A percentile compares a stretch with the other conserved stretches of the same genome.
Conservation (phyloP, 139 green algal species). For the Micromonas pusilla region DNA sequence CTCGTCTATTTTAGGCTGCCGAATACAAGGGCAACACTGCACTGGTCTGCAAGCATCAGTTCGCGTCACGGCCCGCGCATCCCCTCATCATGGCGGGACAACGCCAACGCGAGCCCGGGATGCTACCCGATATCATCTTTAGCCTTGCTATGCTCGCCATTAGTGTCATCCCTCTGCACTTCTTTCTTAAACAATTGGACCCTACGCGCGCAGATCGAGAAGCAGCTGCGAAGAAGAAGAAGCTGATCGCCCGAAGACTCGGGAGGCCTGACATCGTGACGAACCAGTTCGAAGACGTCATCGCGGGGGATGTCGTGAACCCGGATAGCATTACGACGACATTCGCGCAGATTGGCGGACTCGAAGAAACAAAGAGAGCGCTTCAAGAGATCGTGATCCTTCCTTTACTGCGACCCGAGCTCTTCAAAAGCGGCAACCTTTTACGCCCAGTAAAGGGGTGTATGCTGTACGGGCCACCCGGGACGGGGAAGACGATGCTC, state of each 20-base stretch:
- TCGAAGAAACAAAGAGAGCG: conserved; percentile 55
- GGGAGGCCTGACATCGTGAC: conserved; percentile 34
- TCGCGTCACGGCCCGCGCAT: no score
- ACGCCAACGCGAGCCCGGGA: no score
- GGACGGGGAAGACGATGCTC: conserved; percentile 89
- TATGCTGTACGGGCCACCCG: conserved; percentile 85
- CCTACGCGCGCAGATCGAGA: conserved; percentile 14
- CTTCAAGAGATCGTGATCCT: conserved; percentile 72
- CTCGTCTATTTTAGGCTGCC: no score
- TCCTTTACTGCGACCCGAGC: conserved; percentile 64
- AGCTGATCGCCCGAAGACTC: conserved; percentile 12
- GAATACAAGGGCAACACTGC: no score
- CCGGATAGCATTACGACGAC: conserved; percentile 63
- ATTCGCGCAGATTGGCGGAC: conserved; percentile 69
- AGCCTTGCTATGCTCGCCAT: background rate
- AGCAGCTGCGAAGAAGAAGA: conserved; percentile 18
- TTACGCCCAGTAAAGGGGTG: conserved; percentile 72
- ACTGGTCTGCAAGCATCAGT: no score
- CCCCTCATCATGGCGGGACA: no score
- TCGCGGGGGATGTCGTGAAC: conserved; percentile 78
- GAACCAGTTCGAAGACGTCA: conserved; percentile 51
- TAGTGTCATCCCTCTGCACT: conserved; percentile 14
- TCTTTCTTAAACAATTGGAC: conserved; percentile 21
- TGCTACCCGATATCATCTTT: background rate
- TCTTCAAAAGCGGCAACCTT: conserved; percentile 66